Evolutionary conservation across 2,329 filamentous ascomycete genomes (phyloP).

Genomic region (Exophiala oligosperma): DNA sequence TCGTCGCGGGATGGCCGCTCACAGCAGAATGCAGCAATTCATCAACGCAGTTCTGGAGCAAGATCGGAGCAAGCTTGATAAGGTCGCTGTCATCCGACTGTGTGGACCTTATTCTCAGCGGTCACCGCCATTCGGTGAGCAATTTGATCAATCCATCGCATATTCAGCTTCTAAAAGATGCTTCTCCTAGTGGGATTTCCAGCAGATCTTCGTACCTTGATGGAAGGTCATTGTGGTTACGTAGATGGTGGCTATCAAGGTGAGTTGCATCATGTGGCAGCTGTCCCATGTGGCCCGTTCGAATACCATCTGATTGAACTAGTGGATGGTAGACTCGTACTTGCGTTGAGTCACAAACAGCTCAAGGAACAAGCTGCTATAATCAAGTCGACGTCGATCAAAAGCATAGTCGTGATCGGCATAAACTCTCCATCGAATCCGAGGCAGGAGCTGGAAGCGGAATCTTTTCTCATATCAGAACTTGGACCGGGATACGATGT

Average conservation of each 20-base stretch:
- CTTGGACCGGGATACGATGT: constrained; percentile 38
- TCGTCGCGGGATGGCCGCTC: background rate
- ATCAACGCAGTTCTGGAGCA: no score
- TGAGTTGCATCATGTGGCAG: constrained; percentile 48
- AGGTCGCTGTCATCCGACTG: no score
- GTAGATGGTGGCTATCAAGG: constrained; percentile 52
- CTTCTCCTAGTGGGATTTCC: constrained; percentile 52
- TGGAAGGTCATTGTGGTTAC: constrained; percentile 48
- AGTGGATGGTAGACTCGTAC: constrained; percentile 49
- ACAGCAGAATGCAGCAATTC: background rate
- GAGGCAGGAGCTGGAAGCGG: constrained; percentile 41
- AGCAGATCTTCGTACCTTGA: constrained; percentile 42
- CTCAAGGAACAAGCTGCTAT: constrained; percentile 36
- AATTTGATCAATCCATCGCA: background rate
- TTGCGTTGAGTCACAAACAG: constrained; percentile 38
- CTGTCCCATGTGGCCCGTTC: constrained; percentile 42
- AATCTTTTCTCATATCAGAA: constrained; percentile 39
- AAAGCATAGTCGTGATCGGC: constrained; percentile 43
- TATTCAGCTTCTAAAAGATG: constrained; percentile 33
- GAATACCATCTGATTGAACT: constrained; percentile 43
- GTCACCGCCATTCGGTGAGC: constrained; percentile 46
- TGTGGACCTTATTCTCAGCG: background rate
- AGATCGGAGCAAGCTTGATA: no score
- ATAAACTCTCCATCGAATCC: constrained; percentile 49
- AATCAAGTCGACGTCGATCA: constrained; percentile 39